Conservation (phyloP, 1,139 yeast genomes). For the Eremothecium coryli region DNA sequence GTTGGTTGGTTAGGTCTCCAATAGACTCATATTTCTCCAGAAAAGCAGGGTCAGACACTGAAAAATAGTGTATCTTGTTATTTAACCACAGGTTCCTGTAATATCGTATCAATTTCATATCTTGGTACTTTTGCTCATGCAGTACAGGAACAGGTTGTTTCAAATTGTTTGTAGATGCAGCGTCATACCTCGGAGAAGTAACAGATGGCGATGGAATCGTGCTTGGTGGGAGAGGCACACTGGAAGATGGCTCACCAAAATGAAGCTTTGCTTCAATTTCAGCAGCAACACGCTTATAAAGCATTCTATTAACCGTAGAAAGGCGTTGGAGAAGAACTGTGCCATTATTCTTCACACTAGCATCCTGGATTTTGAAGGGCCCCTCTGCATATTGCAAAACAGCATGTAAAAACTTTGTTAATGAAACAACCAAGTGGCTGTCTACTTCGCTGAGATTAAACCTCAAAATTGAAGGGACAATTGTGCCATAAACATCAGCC, state of each 20-base stretch:
- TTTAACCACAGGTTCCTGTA: slow-evolving; percentile 31
- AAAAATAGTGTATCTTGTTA: slow-evolving; percentile 27
- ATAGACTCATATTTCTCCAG: slow-evolving; percentile 25
- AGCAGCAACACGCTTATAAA: slow-evolving; percentile 18
- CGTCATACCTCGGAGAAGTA: slow-evolving; percentile 26
- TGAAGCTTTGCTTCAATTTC: slow-evolving; percentile 19
- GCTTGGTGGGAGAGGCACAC: slow-evolving; percentile 5
- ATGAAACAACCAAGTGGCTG: slow-evolving; percentile 19
- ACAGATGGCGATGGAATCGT: slow-evolving; percentile 23
- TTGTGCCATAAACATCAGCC: slow-evolving; percentile 18
- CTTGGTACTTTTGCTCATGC: slow-evolving; percentile 19
- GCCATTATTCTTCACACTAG: slow-evolving; percentile 13
- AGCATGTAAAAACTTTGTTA: slow-evolving; percentile 24
- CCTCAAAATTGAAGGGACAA: slow-evolving; percentile 22
- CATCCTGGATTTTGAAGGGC: slow-evolving; percentile 15
- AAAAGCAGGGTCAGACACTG: slow-evolving; percentile 19
- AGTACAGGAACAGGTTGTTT: slow-evolving; percentile 15
- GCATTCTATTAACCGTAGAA: slow-evolving; percentile 19
- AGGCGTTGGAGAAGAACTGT: slow-evolving; percentile 16
- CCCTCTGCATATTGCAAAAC: slow-evolving; percentile 14
- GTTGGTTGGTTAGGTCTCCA: slow-evolving; percentile 9
- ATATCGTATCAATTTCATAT: slow-evolving; percentile 26
- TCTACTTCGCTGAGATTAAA: slow-evolving; percentile 11
- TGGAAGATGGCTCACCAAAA: slow-evolving; percentile 11
- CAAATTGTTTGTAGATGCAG: slow-evolving; percentile 12